Evolutionary conservation across 2,329 filamentous ascomycete species (phyloP).

Genomic region (Geosmithia morbida): DNA sequence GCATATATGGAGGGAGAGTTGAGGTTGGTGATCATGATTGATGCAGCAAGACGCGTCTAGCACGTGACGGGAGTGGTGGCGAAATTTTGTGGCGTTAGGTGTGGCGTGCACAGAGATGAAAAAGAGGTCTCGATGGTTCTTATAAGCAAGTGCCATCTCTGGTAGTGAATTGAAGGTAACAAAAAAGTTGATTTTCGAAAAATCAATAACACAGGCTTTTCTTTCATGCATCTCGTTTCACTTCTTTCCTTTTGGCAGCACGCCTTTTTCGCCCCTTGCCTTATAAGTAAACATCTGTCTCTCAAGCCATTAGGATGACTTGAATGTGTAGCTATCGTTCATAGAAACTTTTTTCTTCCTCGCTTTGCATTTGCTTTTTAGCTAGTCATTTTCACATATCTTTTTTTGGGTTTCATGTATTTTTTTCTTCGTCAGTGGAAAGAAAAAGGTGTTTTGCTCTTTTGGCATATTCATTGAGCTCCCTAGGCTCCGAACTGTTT

Average conservation of each 20-base stretch:
- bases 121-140: background rate
- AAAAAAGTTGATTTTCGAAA: no score
- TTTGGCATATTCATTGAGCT: background rate
- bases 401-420: background rate
- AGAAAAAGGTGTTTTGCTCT: background rate
- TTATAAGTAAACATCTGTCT: no score
- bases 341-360: no score
- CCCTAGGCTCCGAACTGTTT: slow-evolving; percentile 21
- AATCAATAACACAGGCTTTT: no score
- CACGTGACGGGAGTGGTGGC: background rate
- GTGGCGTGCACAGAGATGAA: background rate
- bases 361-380: no score
- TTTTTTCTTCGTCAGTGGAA: background rate
- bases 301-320: no score
- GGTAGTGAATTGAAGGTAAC: background rate
- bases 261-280: no score
- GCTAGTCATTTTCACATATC: no score
- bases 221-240: no score
- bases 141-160: background rate
- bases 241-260: no score
- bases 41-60: background rate
- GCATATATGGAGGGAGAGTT: background rate
- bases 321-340: no score
- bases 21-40: background rate
- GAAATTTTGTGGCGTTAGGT: background rate